Evolutionary conservation across 768 basidiomycete genomes (phyloP).

Genomic region (Leccinellum luteum): DNA sequence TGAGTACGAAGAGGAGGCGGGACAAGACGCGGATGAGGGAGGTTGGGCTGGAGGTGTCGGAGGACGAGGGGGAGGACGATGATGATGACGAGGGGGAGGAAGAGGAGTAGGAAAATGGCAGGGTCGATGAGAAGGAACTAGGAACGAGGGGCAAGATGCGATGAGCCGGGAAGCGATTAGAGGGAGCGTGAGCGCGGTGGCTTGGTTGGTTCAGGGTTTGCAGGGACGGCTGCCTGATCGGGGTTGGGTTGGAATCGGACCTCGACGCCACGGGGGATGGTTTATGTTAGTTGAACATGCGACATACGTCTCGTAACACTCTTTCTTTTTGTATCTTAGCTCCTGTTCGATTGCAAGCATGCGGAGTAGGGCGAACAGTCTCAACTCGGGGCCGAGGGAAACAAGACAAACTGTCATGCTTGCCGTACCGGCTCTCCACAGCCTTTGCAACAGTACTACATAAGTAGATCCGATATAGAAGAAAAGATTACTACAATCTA

Average conservation of each 20-base stretch:
- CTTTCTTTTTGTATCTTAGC: not conserved
- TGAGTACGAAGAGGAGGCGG: conserved; percentile 76
- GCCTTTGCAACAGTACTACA: not conserved
- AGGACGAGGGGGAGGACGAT: conserved; percentile 83
- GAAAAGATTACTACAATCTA: not conserved
- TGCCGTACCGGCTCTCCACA: not conserved
- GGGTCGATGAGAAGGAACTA: not conserved
- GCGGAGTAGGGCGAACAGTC: not conserved
- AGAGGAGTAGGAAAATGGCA: conserved; percentile 3
- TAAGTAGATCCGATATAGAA: not conserved
- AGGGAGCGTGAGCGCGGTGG: not conserved
- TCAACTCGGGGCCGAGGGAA: not conserved
- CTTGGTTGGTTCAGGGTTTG: not conserved
- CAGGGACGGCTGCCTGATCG: not conserved
- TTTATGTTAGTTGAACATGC: no score
- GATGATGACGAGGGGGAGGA: conserved; percentile 46
- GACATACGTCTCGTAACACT: not conserved
- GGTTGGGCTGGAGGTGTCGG: conserved; percentile 83
- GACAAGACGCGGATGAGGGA: conserved; percentile 80
- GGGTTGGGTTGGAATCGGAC: not conserved
- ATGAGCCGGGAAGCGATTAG: not conserved
- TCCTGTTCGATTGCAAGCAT: not conserved
- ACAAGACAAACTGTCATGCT: not conserved
- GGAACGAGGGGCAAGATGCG: not conserved
- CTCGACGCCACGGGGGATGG: not conserved